Evolutionary conservation across 208 protist genomes (phyloP), one percentile per base, ranked within the genome.

Genomic region (Acanthamoeba sp.): DNA sequence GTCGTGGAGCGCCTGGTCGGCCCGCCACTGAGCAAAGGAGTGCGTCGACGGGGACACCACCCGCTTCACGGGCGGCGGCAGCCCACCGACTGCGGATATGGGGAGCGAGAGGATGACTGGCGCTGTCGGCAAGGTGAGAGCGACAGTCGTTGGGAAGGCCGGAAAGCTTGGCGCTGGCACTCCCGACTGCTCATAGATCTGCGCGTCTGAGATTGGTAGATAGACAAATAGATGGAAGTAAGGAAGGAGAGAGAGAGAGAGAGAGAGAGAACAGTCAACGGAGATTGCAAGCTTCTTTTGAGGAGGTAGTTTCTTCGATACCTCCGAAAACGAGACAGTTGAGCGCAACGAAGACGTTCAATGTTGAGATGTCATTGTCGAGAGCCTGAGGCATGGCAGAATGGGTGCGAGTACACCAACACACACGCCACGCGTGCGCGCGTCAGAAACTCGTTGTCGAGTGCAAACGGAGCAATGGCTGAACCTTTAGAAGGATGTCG

Each of bases 181-280:
- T 22, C n/a, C 69, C 36, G 69, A 78, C 34, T 78, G 29, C 34
- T 42, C 69, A 42, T 78, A 78, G 69, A 78, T 78, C 36, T 78
- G 69, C 24, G 29, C 69, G 18, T 36, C 69, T 78, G 69, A 1
- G 7, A 18, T 0, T 14, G 22, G 32, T 71, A 24, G 24, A 24
- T 27, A 16, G 57, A 55, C 48, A 16, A 55, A 55, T 16, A 62
- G 22, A 62, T 12, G 55, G 55, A 22, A 18, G 24, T 36, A 24
- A 64, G 57, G 18, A 32, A 16, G 9, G 27, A 34, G 62, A 14
- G 62, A 71, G 29, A 6, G 9, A 14, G 9, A 6, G 9, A 1
- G 48, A 48, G 48, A 55, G 16, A 20, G 48, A 55, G 6, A 48
- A 22, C 48, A 55, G 16, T 22, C 27, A 18, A 22, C 1, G 62